Evolutionary conservation across 257 asterid genomes (phyloP).

Genomic region (Henckelia pumila): DNA sequence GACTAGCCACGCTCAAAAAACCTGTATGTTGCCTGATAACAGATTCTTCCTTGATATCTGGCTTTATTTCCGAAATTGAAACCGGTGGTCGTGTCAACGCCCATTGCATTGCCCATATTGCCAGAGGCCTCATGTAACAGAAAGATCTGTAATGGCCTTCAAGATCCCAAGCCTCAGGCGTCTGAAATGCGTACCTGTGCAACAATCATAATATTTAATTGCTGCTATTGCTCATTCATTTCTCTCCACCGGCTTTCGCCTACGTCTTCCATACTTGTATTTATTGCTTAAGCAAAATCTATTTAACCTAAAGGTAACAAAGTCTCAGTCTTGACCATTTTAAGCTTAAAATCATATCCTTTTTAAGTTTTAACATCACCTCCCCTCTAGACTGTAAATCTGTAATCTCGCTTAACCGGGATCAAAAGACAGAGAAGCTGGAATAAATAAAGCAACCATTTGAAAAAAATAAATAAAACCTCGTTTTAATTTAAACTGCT

Average conservation of each 20-base stretch:
- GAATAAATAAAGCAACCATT: neutral
- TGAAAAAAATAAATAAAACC: neutral
- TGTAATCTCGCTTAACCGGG: neutral
- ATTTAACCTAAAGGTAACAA: too few relatives aligned
- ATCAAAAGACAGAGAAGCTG: neutral
- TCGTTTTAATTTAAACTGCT: neutral
- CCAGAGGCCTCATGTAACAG: conserved; percentile 87
- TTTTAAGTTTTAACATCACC: neutral
- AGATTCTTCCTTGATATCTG: conserved; percentile 51
- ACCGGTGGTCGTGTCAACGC: conserved; percentile 55
- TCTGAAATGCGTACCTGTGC: conserved; percentile 80
- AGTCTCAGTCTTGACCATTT: too few relatives aligned
- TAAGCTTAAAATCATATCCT: neutral
- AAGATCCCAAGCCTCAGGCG: conserved; percentile 81
- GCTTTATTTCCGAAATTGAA: conserved; percentile 40
- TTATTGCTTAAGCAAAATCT: too few relatives aligned
- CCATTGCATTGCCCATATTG: conserved; percentile 99
- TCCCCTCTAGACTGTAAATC: neutral
- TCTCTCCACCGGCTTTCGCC: too few relatives aligned
- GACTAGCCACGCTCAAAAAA: conserved; percentile 70
- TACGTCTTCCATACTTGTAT: too few relatives aligned
- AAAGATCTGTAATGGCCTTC: conserved; percentile 77
- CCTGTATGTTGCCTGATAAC: conserved; percentile 67
- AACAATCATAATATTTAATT: neutral
- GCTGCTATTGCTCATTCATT: neutral